A percentile compares a stretch with the other conserved stretches of the same genome.
Evolutionary conservation across 805 yeast species (phyloP).

Genomic region (Maudiozyma saulgeensis): DNA sequence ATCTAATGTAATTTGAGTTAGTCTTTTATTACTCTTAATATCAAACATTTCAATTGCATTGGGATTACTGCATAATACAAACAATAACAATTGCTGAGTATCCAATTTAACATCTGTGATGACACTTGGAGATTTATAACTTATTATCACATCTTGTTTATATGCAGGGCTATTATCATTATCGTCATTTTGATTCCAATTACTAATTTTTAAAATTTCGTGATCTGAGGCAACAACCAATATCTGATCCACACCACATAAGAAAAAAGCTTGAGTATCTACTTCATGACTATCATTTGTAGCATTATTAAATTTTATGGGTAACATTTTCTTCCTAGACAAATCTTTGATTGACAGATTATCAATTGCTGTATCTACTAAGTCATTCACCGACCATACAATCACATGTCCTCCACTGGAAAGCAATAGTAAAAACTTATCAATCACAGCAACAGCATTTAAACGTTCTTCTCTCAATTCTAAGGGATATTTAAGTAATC

Average conservation of each 20-base stretch:
- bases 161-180: background rate
- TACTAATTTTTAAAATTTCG: slow-evolving; percentile 8
- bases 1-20: slow-evolving; percentile 11
- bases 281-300: background rate
- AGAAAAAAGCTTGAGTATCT: slow-evolving; percentile 10
- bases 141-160: background rate
- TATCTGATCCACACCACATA: slow-evolving; percentile 7
- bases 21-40: slow-evolving; percentile 5
- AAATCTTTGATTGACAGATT: slow-evolving; percentile 14
- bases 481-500: slow-evolving; percentile 21
- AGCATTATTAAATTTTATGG: background rate
- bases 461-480: slow-evolving; percentile 19
- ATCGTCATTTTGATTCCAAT: slow-evolving; percentile 11
- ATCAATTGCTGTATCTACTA: slow-evolving; percentile 26
- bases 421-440: slow-evolving; percentile 11
- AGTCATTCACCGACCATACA: slow-evolving; percentile 19
- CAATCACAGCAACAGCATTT: slow-evolving; percentile 17
- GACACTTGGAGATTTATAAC: slow-evolving; percentile 12
- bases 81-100: slow-evolving; percentile 8
- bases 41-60: slow-evolving; percentile 16
- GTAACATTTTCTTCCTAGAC: background rate
- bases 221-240: slow-evolving; percentile 21
- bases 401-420: slow-evolving; percentile 20
- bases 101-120: slow-evolving; percentile 26
- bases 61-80: slow-evolving; percentile 16